Evolutionary conservation across 192 early-diverging fungal species (phyloP), one percentile per base, ranked within the genome.

Genomic region (Podila epigama): DNA sequence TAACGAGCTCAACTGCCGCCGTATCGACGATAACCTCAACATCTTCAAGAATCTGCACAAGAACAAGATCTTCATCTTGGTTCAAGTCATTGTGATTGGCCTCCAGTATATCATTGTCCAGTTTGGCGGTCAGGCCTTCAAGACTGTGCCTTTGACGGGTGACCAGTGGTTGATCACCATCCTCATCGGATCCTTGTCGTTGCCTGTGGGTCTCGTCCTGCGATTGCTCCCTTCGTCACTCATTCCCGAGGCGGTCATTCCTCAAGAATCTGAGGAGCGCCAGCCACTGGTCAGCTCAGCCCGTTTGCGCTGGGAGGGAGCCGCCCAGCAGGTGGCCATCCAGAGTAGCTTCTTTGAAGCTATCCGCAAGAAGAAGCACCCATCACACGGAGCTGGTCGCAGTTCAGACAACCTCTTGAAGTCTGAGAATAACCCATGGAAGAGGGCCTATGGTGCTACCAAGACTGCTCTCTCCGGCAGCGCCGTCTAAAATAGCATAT

Each of bases 1-100:
- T 79, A 98, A 98, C 82, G 92, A 95, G 71, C 82, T 98, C 83
- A 98, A 98, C 86, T 93, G 91, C 64, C 87, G 94, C 52, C 85
- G 89, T 44, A 96, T 98, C 70, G 86, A 87, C 42, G 85, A 90
- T 63, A 86, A 83, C 16, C 70, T 90, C 63, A 98, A 98, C 69
- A 87, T 99, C 37, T 97, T 99, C 86, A 87, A 89, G 68, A 90
- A 94, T 81, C 85, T 98, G 66, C 82, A 83, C 65, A 64, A 86
- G 59, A 95, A 99, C 84, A 85, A 84, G 56, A 89, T 92, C 60
- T 98, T 99, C 75, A 71, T 93, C 51, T 51, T 84, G 34, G 90
- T 99, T 60, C 87, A 96, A 67, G 42, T 91, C 16, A 69, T 90
- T 39, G 91, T 95, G 31, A 66, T 95, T 31, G 58, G 79, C 31